These are phyloP conservation scores for Cryptosporidium sp. DNA, from an alignment of 169 alveolate species.

Conservation along the genomic window DNA sequence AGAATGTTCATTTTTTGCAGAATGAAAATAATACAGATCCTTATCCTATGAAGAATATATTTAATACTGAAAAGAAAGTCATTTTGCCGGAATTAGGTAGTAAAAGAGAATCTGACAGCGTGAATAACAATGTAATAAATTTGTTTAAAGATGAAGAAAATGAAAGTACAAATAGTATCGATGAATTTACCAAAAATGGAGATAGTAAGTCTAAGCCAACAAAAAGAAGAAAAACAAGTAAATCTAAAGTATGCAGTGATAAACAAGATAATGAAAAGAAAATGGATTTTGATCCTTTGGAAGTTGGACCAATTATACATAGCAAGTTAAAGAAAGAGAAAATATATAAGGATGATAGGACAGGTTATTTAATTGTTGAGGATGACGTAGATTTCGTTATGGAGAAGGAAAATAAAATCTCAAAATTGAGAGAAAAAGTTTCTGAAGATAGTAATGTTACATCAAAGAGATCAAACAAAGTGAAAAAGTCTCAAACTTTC, in stretches of 20 bases:
- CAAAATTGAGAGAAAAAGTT: neutral
- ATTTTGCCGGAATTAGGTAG: neutral
- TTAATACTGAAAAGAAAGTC: neutral
- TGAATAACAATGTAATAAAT: neutral
- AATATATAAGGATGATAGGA: conserved; percentile 46
- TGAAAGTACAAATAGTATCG: neutral
- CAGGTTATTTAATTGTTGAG: conserved; percentile 58
- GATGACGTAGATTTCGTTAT: conserved; percentile 57
- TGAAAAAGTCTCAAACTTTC: neutral
- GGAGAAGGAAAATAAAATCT: conserved; percentile 15
- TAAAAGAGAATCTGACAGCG: neutral
- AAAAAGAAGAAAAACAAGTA: conserved; percentile 15
- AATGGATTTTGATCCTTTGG: conserved; percentile 32
- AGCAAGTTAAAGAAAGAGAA: conserved; percentile 34
- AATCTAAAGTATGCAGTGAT: neutral
- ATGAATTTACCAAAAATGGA: neutral
- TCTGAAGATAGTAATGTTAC: neutral
- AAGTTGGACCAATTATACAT: conserved; percentile 27
- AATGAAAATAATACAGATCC: conserved; percentile 43
- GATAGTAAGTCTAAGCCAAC: neutral
- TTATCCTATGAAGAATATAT: conserved; percentile 6
- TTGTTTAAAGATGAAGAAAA: conserved; percentile 36
- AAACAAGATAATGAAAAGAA: neutral
- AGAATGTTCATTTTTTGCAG: neutral
- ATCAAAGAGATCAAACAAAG: neutral